Evolutionary conservation across 73 alveolate genomes (phyloP), one percentile per base, ranked within the genome.

Genomic region (Urostyla sp.): DNA sequence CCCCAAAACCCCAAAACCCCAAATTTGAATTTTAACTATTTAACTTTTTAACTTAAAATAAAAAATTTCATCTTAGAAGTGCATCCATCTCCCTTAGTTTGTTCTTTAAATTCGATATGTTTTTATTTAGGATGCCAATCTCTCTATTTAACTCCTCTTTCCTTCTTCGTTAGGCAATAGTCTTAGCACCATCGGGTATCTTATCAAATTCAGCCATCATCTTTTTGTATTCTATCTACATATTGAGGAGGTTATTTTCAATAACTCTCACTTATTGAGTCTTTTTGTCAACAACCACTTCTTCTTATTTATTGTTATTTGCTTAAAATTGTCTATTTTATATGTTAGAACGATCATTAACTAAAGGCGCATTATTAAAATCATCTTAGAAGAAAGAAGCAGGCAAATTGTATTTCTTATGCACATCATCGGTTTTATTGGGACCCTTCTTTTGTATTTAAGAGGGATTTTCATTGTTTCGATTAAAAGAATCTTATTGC

Each of bases 71-170:
- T 56, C 67, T 75, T 30, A 56, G 87, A 31, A 83, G 69, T 0
- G 75, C 87, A 16, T 73, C 80, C 44, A 83, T 15, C 24, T 83
- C 91, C 48, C 91, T 72, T 23, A 83, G 53, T 75, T 83, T 83
- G 32, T 83, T 83, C 67, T 73, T 83, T 15, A 83, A 55, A 24
- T 45, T 26, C 15, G 78, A 38, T 13, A 83, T 57, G 75, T 83
- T 83, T 49, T 57, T 83, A 26, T 73, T 60, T 24, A 73, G 36
- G 16, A 83, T 83, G 57, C 32, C 46, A 0, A 83, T 54, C 23
- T 83, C 91, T 52, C 91, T 72, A 34, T 83, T 87, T 16, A 83
- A 45, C 36, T 83, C 91, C 15, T 61, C 87, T 61, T 49, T 83
- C 34, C 91, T 72, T 13, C 87, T 37, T 30, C 91, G 35, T 58